Conservation (phyloP, 106 monocot genomes). For the Agapanthus africanus region DNA sequence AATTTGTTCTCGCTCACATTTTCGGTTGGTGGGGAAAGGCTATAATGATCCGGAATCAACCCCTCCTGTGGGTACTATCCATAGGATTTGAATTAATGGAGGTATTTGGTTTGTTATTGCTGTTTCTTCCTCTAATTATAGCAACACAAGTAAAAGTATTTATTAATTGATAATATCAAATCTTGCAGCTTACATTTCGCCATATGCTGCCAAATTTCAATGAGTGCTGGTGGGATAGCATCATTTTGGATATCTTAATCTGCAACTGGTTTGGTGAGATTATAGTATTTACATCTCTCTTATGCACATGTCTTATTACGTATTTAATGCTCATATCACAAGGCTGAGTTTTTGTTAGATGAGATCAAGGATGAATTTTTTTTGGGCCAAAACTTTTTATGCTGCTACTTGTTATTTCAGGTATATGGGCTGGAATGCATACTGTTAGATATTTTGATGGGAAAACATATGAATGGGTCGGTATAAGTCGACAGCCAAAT, state of each 20-base stretch:
- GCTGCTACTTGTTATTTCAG: neutral
- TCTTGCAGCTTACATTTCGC: conserved; percentile 85
- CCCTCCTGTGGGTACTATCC: conserved; percentile 92
- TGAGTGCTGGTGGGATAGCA: conserved; percentile 99
- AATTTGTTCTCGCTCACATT: conserved; percentile 94
- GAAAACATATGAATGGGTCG: conserved; percentile 98
- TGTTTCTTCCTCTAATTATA: neutral
- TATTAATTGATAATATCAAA: neutral
- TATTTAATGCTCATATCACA: neutral
- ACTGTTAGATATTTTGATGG: conserved; percentile 37
- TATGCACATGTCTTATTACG: too few relatives aligned
- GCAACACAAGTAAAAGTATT: neutral
- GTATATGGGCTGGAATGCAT: too few relatives aligned
- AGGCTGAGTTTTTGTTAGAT: neutral
- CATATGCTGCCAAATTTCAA: conserved; percentile 98
- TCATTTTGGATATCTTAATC: conserved; percentile 75
- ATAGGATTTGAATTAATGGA: conserved; percentile 97
- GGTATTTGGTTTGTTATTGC: too few relatives aligned
- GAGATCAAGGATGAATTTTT: neutral
- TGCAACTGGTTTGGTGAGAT: conserved; percentile 97
- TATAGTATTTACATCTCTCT: too few relatives aligned
- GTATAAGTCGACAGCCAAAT: conserved; percentile 91
- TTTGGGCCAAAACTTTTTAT: neutral
- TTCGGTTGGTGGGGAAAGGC: conserved; percentile 99
- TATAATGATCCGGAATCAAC: conserved; percentile 96